phyloP scores from a whole-genome alignment of 306 rosid genomes.

The Boehmeria nivea region DNA sequence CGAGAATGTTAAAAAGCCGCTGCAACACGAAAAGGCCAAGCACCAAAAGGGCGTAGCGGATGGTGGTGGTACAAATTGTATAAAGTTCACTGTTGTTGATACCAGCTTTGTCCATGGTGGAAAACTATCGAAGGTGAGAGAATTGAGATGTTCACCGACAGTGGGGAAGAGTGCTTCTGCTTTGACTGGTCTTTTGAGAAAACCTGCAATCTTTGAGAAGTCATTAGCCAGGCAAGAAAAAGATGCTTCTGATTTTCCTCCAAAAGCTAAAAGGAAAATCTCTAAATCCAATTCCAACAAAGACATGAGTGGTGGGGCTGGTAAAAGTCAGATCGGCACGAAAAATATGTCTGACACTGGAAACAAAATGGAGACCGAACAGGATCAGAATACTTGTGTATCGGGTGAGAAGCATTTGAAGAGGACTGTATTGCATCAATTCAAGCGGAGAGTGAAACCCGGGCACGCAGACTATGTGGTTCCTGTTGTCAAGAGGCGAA shows the following conservation, averaged over 20 bases:
- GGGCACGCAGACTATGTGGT: constrained; percentile 38
- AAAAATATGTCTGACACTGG: constrained; percentile 20
- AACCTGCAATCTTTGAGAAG: constrained; percentile 20
- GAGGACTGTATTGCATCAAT: constrained; percentile 31
- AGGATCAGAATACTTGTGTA: constrained; percentile 24
- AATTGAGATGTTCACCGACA: constrained; percentile 37
- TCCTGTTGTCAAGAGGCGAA: constrained; percentile 51
- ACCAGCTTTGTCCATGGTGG: constrained; percentile 46
- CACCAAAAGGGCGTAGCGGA: constrained; percentile 21
- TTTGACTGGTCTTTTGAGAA: constrained; percentile 27
- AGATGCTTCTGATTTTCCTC: constrained; percentile 19
- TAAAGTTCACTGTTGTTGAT: constrained; percentile 47
- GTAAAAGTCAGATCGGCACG: constrained; percentile 22
- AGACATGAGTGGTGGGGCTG: constrained; percentile 9
- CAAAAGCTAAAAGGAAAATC: constrained; percentile 28
- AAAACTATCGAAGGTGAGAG: constrained; percentile 39
- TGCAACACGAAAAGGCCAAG: constrained; percentile 30
- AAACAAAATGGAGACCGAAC: constrained; percentile 31
- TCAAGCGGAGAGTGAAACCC: constrained; percentile 40
- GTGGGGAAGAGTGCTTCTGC: constrained; percentile 32
- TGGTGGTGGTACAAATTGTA: constrained; percentile 19
- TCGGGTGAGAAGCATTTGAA: constrained; percentile 33
- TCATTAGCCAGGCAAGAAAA: constrained; percentile 15
- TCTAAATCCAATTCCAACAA: constrained; percentile 16
- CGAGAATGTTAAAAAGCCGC: constrained; percentile 25